These are phyloP conservation scores for Metschnikowia baotianmanensis DNA, from an alignment of 805 yeast genomes.

Conservation along the genomic window DNA sequence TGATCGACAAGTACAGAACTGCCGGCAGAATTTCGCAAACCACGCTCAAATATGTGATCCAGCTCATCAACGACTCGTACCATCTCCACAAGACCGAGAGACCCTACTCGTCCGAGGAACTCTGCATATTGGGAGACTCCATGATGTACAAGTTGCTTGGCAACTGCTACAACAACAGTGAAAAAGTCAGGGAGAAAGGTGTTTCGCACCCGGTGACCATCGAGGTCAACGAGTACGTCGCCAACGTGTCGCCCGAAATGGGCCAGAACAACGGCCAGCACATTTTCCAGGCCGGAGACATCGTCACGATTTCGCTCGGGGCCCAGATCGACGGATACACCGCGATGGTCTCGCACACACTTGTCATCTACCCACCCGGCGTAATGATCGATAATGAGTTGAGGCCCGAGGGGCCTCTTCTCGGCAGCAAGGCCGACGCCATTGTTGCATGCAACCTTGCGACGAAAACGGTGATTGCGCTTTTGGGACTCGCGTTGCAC, in stretches of 20 bases:
- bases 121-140: slow-evolving; percentile 81
- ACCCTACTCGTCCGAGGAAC: slow-evolving; percentile 57
- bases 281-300: slow-evolving; percentile 69
- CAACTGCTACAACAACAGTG: slow-evolving; percentile 55
- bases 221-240: slow-evolving; percentile 74
- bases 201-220: slow-evolving; percentile 89
- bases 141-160: slow-evolving; percentile 60
- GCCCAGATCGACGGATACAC: slow-evolving; percentile 96
- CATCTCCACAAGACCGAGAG: slow-evolving; percentile 51
- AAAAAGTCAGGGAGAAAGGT: slow-evolving; percentile 75
- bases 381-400: slow-evolving; percentile 29
- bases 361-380: slow-evolving; percentile 76
- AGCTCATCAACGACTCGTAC: slow-evolving; percentile 70
- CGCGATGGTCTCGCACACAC: slow-evolving; percentile 79
- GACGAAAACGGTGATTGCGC: slow-evolving; percentile 75
- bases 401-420: slow-evolving; percentile 71
- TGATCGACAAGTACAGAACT: slow-evolving; percentile 76
- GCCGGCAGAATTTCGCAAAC: slow-evolving; percentile 92
- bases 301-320: slow-evolving; percentile 81
- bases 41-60: slow-evolving; percentile 61
- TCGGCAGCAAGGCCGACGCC: slow-evolving; percentile 87
- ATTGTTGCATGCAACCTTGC: slow-evolving; percentile 87
- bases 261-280: slow-evolving; percentile 49
- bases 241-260: slow-evolving; percentile 84
- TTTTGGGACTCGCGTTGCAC: slow-evolving; percentile 67